Conservation (phyloP, 2,329 filamentous ascomycete species). For the Colletotrichum sp. region DNA sequence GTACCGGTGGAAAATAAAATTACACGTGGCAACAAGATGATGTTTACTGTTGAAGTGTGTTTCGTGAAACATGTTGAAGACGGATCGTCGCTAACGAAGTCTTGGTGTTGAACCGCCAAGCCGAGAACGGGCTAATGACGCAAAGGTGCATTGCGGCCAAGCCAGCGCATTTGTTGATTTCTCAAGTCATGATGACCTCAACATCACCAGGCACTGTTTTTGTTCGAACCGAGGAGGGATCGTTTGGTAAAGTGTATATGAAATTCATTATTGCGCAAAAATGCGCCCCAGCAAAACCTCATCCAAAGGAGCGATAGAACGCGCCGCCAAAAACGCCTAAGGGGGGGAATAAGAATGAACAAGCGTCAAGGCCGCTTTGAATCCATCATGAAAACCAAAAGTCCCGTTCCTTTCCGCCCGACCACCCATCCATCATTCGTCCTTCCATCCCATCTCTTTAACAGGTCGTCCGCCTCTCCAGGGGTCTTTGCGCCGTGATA, state of each 20-base stretch:
- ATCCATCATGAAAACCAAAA: not conserved
- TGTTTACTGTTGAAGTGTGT: not conserved
- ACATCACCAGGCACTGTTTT: not conserved
- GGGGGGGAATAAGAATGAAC: not conserved
- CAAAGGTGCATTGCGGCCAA: not conserved
- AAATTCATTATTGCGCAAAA: not conserved
- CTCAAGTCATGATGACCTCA: not conserved
- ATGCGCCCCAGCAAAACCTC: not conserved
- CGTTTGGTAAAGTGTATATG: not conserved
- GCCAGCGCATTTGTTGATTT: not conserved
- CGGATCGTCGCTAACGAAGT: not conserved
- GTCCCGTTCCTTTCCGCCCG: not conserved
- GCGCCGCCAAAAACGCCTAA: slow-evolving; percentile 7
- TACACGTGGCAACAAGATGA: not conserved
- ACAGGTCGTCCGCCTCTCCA: not conserved
- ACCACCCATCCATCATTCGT: not conserved
- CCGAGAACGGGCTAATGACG: not conserved
- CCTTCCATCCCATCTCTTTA: slow-evolving; percentile 2
- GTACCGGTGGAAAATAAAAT: slow-evolving; percentile 2
- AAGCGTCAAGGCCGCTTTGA: not conserved
- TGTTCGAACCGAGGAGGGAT: not conserved
- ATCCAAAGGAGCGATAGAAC: not conserved
- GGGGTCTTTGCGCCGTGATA: not conserved
- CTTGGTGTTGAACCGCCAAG: not conserved
- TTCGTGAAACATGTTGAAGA: not conserved